Evolutionary conservation across 139 green algal species (phyloP), one percentile per base, ranked within the genome.

Genomic region (Diplosphaera chodatii): DNA sequence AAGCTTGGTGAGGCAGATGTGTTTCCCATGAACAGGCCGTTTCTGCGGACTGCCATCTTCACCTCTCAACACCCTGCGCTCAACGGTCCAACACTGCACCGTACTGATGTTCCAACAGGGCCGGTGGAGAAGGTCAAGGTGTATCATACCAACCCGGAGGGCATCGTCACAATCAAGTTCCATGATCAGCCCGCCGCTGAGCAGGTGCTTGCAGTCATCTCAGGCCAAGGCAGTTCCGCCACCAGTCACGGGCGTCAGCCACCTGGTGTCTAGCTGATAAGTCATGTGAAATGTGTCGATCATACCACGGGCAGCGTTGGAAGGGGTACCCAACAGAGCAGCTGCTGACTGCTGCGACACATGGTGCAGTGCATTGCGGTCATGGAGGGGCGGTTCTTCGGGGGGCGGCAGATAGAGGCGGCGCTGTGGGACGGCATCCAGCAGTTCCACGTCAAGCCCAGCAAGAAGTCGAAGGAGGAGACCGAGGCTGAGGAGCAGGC

Each of bases 321-420:
- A n/a, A n/a, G n/a, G n/a, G n/a, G n/a, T n/a, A n/a, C n/a, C n/a
- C n/a, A n/a, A n/a, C n/a, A n/a, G n/a, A n/a, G n/a, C n/a, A n/a
- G n/a, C n/a, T n/a, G n/a, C n/a, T n/a, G n/a, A n/a, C n/a, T n/a
- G n/a, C n/a, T n/a, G n/a, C n/a, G n/a, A n/a, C n/a, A n/a, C n/a
- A n/a, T n/a, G n/a, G n/a, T n/a, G 59, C 25, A 32, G 27, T 32
- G 59, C 59, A 32, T 31, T 4, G 5, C 41, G 2, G 32, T 82
- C 21, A 97, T 98, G 94, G 76, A 98, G 30, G 90, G 88, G 0
- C 78, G 92, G 13, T 98, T 88, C 71, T 98, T 98, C 79, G 93
- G 77, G 1, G 92, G 93, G 4, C 78, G 82, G 15, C 79, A 90
- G 71, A 59, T 98, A 20, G 72, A 55, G 41, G 93, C 93, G 0